phyloP scores from a whole-genome alignment of 768 basidiomycete species.

The Lactifluus volemus region DNA sequence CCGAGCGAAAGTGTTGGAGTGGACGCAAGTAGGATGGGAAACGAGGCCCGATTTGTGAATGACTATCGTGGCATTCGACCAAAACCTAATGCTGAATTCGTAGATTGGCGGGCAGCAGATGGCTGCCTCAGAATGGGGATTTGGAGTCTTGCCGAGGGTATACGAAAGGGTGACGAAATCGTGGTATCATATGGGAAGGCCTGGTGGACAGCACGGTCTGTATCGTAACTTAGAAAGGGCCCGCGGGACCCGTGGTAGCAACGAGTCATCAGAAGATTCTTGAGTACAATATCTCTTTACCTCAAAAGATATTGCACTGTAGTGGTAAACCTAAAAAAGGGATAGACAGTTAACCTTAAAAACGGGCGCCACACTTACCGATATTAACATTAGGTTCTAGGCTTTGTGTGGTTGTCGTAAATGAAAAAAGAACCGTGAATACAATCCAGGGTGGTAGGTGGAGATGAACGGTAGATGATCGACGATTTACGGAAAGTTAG shows the following conservation, averaged over 20 bases:
- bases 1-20: conserved; percentile 60
- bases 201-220: conserved; percentile 59
- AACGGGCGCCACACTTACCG: background rate
- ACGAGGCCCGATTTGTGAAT: conserved; percentile 84
- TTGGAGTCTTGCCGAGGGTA: conserved; percentile 49
- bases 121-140: conserved; percentile 75
- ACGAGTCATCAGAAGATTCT: background rate
- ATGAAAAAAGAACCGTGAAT: background rate
- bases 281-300: background rate
- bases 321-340: conserved; percentile 8
- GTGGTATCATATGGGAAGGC: conserved; percentile 83
- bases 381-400: conserved; percentile 4
- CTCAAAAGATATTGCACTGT: conserved; percentile 2
- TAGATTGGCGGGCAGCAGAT: conserved; percentile 39
- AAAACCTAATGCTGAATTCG: conserved; percentile 65
- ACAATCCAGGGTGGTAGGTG: background rate
- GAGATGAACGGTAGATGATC: conserved; percentile 3
- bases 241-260: conserved; percentile 3
- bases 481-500: conserved; percentile 9
- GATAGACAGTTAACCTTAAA: conserved; percentile 9
- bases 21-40: conserved; percentile 70
- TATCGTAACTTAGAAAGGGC: conserved; percentile 1
- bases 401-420: background rate
- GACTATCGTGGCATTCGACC: conserved; percentile 75
- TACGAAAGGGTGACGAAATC: conserved; percentile 78